Conservation (phyloP, 768 basidiomycete genomes). For the Imleria badia region DNA sequence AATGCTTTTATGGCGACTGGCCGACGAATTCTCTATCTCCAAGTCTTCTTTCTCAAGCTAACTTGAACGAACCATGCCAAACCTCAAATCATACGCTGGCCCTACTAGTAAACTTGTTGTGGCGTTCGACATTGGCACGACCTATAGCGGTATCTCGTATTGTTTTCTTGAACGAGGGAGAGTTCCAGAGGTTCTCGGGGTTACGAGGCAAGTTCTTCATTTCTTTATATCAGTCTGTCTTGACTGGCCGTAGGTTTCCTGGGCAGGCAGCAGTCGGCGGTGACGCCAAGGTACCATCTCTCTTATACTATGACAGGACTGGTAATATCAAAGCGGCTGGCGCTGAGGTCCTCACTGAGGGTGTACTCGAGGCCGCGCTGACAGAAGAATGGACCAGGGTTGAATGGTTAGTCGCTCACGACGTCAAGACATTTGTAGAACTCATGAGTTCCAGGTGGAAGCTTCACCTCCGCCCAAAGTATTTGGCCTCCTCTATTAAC, state of each 20-base stretch:
- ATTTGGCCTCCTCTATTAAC: slow-evolving; percentile 14
- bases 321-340: slow-evolving; percentile 40
- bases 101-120: slow-evolving; percentile 37
- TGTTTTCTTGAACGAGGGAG: slow-evolving; percentile 12
- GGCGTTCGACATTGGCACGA: slow-evolving; percentile 49
- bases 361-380: slow-evolving; percentile 34
- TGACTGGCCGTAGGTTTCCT: slow-evolving; percentile 35
- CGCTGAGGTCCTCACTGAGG: slow-evolving; percentile 37
- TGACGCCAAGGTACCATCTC: slow-evolving; percentile 44
- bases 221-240: background rate
- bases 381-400: slow-evolving; percentile 24
- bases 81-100: background rate
- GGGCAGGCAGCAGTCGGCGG: slow-evolving; percentile 36
- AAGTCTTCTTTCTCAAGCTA: too few relatives aligned
- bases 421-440: too few relatives aligned
- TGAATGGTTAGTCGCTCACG: slow-evolving; percentile 15
- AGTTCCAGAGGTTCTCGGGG: slow-evolving; percentile 12
- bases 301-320: slow-evolving; percentile 42
- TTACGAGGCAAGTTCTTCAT: slow-evolving; percentile 2
- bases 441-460: slow-evolving; percentile 23
- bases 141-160: slow-evolving; percentile 45
- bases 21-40: too few relatives aligned
- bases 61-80: slow-evolving; percentile 1
- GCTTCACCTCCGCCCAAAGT: slow-evolving; percentile 19
- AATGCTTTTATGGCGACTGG: too few relatives aligned